A percentile compares a stretch with the other conserved stretches of the same genome.
Evolutionary conservation across 2,329 filamentous ascomycete genomes (phyloP).

Genomic region (Aspergillus persii): DNA sequence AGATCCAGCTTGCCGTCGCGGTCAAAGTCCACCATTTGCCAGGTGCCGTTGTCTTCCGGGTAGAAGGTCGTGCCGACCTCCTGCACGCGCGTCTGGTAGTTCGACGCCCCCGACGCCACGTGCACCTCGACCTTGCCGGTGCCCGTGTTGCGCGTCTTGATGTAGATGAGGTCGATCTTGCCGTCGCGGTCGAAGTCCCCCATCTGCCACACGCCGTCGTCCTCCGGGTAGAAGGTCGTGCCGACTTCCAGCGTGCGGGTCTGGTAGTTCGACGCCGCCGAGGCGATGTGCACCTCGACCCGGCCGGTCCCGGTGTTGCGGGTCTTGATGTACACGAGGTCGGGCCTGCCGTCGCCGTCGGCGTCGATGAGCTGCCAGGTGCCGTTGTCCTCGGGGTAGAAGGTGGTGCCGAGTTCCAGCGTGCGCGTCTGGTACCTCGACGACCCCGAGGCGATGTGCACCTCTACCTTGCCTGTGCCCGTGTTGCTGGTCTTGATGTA

Average conservation of each 20-base stretch:
- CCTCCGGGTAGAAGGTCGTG: slow-evolving; percentile 49
- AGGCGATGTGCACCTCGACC: slow-evolving; percentile 16
- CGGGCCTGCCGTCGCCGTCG: slow-evolving; percentile 12
- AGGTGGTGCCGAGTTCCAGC: slow-evolving; percentile 65
- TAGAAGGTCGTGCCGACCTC: slow-evolving; percentile 49
- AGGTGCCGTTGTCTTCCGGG: slow-evolving; percentile 10
- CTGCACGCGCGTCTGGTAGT: slow-evolving; percentile 12
- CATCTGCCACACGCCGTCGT: slow-evolving; percentile 14
- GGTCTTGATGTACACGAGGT: slow-evolving; percentile 17
- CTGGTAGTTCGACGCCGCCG: slow-evolving; percentile 25
- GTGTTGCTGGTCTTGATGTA: slow-evolving; percentile 17
- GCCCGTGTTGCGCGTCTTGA: slow-evolving; percentile 14
- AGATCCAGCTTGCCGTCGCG: slow-evolving; percentile 12
- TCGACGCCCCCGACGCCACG: slow-evolving; percentile 14
- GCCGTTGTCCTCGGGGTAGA: slow-evolving; percentile 21
- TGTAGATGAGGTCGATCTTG: slow-evolving; percentile 14
- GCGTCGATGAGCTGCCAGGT: slow-evolving; percentile 12
- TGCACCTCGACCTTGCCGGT: slow-evolving; percentile 14
- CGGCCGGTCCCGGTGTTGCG: slow-evolving; percentile 13
- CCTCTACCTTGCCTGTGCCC: slow-evolving; percentile 17
- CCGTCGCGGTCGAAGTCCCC: slow-evolving; percentile 13
- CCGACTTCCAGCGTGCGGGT: slow-evolving; percentile 64
- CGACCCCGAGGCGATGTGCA: slow-evolving; percentile 12
- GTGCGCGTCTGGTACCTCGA: slow-evolving; percentile 50
- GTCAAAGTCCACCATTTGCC: slow-evolving; percentile 12